phyloP scores from a whole-genome alignment of 768 basidiomycete species.

The Artomyces pyxidatus region DNA sequence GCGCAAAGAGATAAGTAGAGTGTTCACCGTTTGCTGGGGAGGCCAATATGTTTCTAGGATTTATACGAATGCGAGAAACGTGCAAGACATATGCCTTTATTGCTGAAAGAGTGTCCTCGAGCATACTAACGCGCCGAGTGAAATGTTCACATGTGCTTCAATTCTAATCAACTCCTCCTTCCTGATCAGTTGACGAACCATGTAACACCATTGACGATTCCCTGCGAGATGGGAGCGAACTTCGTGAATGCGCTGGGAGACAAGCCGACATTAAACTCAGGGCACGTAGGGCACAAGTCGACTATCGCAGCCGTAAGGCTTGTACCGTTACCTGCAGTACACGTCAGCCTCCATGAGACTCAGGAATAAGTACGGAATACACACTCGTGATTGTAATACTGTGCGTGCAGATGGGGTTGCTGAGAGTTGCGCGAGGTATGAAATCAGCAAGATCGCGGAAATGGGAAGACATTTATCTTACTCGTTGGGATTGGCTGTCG shows the following conservation, averaged over 20 bases:
- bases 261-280: constrained; percentile 22
- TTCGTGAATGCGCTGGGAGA: constrained; percentile 21
- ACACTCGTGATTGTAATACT: constrained; percentile 21
- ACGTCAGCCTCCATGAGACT: neutral
- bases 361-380: neutral
- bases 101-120: neutral
- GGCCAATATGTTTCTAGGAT: too few relatives aligned
- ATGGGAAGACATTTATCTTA: neutral
- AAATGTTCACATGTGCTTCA: neutral
- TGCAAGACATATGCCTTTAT: too few relatives aligned
- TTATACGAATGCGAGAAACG: too few relatives aligned
- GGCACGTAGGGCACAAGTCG: constrained; percentile 18
- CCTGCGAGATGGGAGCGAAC: constrained; percentile 22
- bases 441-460: too few relatives aligned
- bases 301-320: constrained; percentile 23
- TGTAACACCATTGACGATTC: constrained; percentile 23
- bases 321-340: constrained; percentile 18
- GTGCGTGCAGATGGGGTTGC: constrained; percentile 28
- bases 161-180: too few relatives aligned
- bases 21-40: too few relatives aligned
- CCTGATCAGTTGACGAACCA: constrained; percentile 20
- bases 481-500: constrained; percentile 13
- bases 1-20: neutral
- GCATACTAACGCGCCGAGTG: neutral
- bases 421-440: constrained; percentile 2